Evolutionary conservation across 441 rosid species (phyloP).

Genomic region (Euphorbia corollata): DNA sequence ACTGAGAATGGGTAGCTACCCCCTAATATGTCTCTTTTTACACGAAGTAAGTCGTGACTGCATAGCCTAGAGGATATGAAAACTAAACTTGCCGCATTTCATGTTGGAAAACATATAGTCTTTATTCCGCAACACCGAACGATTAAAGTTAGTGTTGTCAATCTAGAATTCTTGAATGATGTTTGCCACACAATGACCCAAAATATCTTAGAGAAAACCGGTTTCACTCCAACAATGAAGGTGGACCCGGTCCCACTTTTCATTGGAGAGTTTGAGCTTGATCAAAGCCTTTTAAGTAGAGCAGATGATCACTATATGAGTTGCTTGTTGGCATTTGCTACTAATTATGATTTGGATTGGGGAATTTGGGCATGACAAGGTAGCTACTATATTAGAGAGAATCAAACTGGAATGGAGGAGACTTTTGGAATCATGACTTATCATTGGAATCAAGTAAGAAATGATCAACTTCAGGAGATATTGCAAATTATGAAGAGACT

Average conservation of each 20-base stretch:
- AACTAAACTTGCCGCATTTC: too few species aligned
- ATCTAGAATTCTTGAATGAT: conserved; percentile 16
- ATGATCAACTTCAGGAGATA: conserved; percentile 14
- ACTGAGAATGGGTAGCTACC: too few species aligned
- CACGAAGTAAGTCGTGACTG: too few species aligned
- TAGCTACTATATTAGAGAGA: conserved; percentile 26
- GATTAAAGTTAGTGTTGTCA: too few species aligned
- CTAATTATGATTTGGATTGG: conserved; percentile 27
- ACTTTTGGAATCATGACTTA: conserved; percentile 21
- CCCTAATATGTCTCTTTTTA: too few species aligned
- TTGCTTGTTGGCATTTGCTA: conserved; percentile 23
- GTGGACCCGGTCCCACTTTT: conserved; percentile 20
- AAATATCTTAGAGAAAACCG: conserved; percentile 13
- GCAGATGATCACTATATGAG: conserved; percentile 21
- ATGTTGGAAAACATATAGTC: too few species aligned
- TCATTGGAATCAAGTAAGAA: conserved; percentile 20
- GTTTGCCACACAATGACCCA: conserved; percentile 9
- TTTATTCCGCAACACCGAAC: too few species aligned
- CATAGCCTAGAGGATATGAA: too few species aligned
- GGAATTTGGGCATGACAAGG: conserved; percentile 31
- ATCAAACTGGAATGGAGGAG: conserved; percentile 12
- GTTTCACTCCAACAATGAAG: conserved; percentile 10
- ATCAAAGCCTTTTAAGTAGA: conserved; percentile 16
- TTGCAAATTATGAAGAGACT: conserved; percentile 19
- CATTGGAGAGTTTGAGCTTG: conserved; percentile 27